A percentile compares a stretch with the other conserved stretches of the same genome.
Conservation (phyloP, 192 early-diverging fungal species). For the Coemansia sp. region DNA sequence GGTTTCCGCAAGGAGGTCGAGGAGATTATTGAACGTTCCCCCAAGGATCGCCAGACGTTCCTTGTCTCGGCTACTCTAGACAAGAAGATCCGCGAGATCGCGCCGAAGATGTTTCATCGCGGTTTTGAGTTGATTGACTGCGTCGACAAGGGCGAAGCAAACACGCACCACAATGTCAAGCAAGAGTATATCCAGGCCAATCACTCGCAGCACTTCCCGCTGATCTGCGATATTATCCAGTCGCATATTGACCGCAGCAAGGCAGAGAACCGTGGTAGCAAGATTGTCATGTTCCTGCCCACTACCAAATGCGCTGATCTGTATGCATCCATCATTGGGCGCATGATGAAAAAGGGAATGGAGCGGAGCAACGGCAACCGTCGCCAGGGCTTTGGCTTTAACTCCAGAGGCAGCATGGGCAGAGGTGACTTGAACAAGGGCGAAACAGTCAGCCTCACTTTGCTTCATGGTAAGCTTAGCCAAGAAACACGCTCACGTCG, state of each 20-base stretch:
- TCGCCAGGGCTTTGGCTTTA: too few species aligned
- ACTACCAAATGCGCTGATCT: constrained; percentile 61
- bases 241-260: constrained; percentile 51
- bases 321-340: constrained; percentile 26
- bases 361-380: neutral
- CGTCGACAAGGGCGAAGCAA: constrained; percentile 79
- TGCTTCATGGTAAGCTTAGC: constrained; percentile 76
- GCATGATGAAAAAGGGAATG: constrained; percentile 20
- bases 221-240: constrained; percentile 64
- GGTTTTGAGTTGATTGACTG: constrained; percentile 75
- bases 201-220: constrained; percentile 58
- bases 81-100: constrained; percentile 63
- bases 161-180: constrained; percentile 75
- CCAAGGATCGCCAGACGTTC: constrained; percentile 76
- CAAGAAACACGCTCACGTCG: constrained; percentile 70
- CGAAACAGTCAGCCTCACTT: constrained; percentile 47
- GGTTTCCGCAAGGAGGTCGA: constrained; percentile 88
- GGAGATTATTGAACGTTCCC: constrained; percentile 59
- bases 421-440: neutral
- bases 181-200: constrained; percentile 74
- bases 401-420: neutral
- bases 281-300: constrained; percentile 88
- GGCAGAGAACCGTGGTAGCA: constrained; percentile 58
- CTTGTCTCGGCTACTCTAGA: constrained; percentile 94
- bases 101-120: constrained; percentile 60